A percentile compares a stretch with the other conserved stretches of the same genome.
Conservation (phyloP, 345 rosid species). For the Moricandia arvensis region DNA sequence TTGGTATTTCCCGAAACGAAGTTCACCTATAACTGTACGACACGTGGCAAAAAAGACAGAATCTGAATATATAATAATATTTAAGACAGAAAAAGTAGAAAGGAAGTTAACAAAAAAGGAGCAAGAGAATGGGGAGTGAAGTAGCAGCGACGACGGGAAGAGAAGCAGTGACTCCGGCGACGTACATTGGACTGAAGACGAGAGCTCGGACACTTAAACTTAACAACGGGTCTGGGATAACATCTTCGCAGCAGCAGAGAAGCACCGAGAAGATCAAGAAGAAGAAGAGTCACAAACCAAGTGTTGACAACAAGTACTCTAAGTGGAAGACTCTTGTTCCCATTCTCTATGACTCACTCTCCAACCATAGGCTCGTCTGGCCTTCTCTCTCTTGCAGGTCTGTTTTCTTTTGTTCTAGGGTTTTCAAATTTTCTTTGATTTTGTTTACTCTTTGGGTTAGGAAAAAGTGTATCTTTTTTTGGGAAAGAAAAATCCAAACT, state of each 20-base stretch:
- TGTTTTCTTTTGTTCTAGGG: constrained; percentile 25
- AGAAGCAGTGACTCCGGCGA: constrained; percentile 7
- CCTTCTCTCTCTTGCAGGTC: constrained; percentile 97
- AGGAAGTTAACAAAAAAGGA: not conserved
- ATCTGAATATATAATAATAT: constrained; percentile 1
- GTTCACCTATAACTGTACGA: not conserved
- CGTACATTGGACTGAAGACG: constrained; percentile 49
- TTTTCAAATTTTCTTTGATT: constrained; percentile 10
- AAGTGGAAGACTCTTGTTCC: constrained; percentile 93
- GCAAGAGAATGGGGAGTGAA: constrained; percentile 23
- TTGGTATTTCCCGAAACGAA: not conserved
- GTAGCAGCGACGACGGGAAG: constrained; percentile 22
- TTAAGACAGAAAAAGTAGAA: not conserved
- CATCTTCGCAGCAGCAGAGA: constrained; percentile 29
- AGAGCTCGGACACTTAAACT: constrained; percentile 65
- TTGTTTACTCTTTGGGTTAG: not conserved
- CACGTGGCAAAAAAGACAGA: constrained; percentile 14
- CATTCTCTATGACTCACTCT: constrained; percentile 86
- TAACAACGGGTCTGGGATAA: constrained; percentile 48
- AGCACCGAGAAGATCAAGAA: not conserved
- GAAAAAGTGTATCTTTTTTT: not conserved
- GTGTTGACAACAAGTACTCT: constrained; percentile 68
- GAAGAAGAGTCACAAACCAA: constrained; percentile 39
- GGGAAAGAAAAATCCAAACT: constrained; percentile 10
- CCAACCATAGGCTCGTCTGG: constrained; percentile 91